Base-by-base conservation (phyloP, 2,329 filamentous ascomycete species). In the Pyricularia sp. region DNA sequence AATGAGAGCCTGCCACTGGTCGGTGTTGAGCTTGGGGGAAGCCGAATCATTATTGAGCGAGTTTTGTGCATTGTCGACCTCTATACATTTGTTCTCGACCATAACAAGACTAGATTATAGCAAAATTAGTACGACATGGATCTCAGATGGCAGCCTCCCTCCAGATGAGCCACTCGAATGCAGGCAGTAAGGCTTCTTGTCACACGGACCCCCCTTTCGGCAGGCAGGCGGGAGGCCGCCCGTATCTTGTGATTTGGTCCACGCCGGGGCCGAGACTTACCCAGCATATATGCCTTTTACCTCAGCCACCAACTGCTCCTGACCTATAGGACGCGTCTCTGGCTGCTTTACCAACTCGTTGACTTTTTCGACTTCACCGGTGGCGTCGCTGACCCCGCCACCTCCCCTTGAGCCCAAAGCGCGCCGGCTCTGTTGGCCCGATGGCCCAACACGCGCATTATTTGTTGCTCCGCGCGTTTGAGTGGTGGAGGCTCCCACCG, bases 31-130 rank as follows among this genome's bases (percentile, higher is more conserved):
- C 20, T 82, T 81, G 0, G 79, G 73, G 1, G 81, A 79, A 0
- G 79, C 80, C 4, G 83, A 80, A 0, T 80, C 79, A 12, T 61
- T 68, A 0, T 79, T 80, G 3, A 83, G 80, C 0, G 80, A 79
- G 5, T 58, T 68, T 64, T 88, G 85, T 0, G 86, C 83, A 11
- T 86, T 88, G 72, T 94, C 92, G 0, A 96, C 90, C 68, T 96
- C 90, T 0, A 96, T 94, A 73, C 93, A 94, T 73, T 95, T 93
- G 28, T 86, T 88, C 75, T 98, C 94, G 0, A 97, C 92, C 88
- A 95, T 92, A 0, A 93, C 89, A 0, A 97, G 79, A 0, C 50
- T 65, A 31, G 5, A 20, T 12, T n/a, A n/a, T 23, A 33, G 20
- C 28, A 36, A 65, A 25, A 42, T 42, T 42, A 42, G 14, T 42